phyloP scores from a whole-genome alignment of 495 filamentous ascomycete species.

The Articulospora tetracladia region DNA sequence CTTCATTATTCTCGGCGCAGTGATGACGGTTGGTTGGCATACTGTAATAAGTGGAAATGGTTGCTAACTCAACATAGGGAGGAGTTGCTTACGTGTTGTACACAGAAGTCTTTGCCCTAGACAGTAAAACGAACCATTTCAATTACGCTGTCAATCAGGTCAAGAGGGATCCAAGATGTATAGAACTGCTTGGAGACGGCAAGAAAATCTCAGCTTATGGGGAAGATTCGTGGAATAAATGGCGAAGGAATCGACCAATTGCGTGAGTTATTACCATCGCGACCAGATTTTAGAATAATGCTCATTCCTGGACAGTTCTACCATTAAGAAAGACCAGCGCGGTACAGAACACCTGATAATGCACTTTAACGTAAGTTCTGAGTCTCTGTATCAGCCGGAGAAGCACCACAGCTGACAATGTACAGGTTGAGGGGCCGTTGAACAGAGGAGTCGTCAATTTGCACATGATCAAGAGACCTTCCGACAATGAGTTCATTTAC shows the following conservation, averaged over 20 bases:
- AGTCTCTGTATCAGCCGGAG: not conserved
- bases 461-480: constrained; percentile 66
- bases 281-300: constrained; percentile 8
- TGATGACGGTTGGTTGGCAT: constrained; percentile 58
- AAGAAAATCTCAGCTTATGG: constrained; percentile 80
- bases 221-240: constrained; percentile 76
- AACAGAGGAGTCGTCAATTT: constrained; percentile 69
- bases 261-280: constrained; percentile 50
- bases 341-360: constrained; percentile 82
- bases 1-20: constrained; percentile 68
- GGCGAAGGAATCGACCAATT: constrained; percentile 81
- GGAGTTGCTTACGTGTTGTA: constrained; percentile 77
- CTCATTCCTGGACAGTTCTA: constrained; percentile 44
- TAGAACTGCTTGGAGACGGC: constrained; percentile 68
- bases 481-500: constrained; percentile 65
- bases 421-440: constrained; percentile 76
- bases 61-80: constrained; percentile 45
- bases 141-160: constrained; percentile 82
- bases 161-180: constrained; percentile 63
- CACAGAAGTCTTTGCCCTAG: constrained; percentile 78
- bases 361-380: constrained; percentile 74
- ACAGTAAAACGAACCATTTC: constrained; percentile 83
- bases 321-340: constrained; percentile 59
- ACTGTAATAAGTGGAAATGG: not conserved
- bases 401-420: constrained; percentile 18